A percentile compares a stretch with the other conserved stretches of the same genome.
phyloP scores from a whole-genome alignment of 106 monocot species.

The Phalaenopsis equestris region DNA sequence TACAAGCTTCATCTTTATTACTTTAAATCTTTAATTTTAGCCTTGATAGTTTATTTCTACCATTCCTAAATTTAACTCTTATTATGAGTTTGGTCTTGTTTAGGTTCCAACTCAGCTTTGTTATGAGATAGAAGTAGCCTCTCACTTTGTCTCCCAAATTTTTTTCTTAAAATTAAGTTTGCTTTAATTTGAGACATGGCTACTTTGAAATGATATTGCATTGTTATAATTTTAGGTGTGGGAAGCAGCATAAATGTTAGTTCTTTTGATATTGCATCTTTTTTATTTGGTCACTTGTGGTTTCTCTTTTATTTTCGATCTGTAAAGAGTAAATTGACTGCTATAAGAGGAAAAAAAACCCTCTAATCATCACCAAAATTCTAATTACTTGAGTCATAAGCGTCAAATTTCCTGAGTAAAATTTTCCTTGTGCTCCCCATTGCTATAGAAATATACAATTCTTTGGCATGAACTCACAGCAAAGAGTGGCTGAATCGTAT shows the following conservation, averaged over 20 bases:
- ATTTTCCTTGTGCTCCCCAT: not conserved
- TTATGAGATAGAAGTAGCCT: not conserved
- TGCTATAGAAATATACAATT: constrained; percentile 84
- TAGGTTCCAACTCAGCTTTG: not conserved
- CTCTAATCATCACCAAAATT: not conserved
- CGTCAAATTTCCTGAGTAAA: not conserved
- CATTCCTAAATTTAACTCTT: not conserved
- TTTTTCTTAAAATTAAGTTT: not conserved
- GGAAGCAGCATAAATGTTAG: not conserved
- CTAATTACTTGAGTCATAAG: not conserved
- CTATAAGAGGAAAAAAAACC: not conserved
- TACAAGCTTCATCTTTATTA: not conserved
- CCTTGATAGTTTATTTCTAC: not conserved
- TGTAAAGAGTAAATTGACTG: not conserved
- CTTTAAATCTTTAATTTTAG: not conserved
- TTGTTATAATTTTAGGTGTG: not conserved
- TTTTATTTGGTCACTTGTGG: not conserved
- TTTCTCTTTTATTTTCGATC: not conserved
- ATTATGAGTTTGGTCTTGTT: not conserved
- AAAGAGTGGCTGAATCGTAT: constrained; percentile 74
- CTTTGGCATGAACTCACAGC: constrained; percentile 84
- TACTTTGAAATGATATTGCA: too few species aligned
- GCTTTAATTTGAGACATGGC: too few species aligned
- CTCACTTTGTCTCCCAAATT: not conserved
- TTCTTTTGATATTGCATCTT: not conserved